These are phyloP conservation scores for Xylariaceae sp. DNA, from an alignment of 2,329 filamentous ascomycete genomes.

Conservation along the genomic window DNA sequence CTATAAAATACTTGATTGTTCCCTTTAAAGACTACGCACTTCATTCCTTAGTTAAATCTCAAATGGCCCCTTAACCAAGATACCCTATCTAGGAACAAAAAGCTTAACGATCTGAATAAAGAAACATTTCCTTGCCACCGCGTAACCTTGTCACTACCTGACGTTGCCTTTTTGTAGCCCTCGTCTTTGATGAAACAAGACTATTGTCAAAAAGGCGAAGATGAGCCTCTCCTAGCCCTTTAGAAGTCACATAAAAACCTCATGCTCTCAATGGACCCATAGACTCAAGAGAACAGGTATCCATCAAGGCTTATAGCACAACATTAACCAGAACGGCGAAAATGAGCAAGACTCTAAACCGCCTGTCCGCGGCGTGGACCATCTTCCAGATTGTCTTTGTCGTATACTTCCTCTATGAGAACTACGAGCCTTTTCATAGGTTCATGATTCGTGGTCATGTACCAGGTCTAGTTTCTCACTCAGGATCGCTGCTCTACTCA, in stretches of 20 bases:
- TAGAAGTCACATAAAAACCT: neutral
- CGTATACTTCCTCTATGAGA: neutral
- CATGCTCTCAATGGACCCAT: neutral
- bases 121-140: neutral
- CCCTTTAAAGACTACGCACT: no score
- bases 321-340: neutral
- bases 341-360: neutral
- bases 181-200: neutral
- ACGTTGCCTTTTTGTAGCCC: neutral
- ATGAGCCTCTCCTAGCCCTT: neutral
- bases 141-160: neutral
- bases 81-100: neutral
- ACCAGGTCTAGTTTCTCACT: no score
- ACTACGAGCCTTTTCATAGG: neutral
- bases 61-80: no score
- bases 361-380: neutral
- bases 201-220: neutral
- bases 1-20: no score
- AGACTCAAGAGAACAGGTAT: neutral
- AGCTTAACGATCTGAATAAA: neutral
- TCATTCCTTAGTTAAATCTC: no score
- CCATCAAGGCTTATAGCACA: neutral
- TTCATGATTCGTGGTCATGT: no score
- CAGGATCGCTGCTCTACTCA: no score
- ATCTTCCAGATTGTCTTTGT: neutral